These are phyloP conservation scores for Phytophthora sp. DNA, from an alignment of 352 stramenopile genomes.

Conservation along the genomic window DNA sequence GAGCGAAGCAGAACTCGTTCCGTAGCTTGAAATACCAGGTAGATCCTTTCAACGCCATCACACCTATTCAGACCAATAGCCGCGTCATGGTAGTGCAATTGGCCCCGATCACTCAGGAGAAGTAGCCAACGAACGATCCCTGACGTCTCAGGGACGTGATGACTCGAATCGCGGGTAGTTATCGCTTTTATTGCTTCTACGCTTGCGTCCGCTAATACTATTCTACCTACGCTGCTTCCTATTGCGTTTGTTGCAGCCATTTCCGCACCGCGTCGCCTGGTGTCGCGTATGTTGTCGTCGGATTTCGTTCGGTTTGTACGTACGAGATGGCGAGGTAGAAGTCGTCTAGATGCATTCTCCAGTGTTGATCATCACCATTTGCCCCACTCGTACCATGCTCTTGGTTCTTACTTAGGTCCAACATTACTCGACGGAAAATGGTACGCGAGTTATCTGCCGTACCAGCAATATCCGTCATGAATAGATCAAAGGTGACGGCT, in stretches of 20 bases:
- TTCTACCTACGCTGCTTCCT: constrained; percentile 30
- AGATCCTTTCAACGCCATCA: constrained; percentile 43
- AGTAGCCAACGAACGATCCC: background rate
- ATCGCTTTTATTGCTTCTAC: constrained; percentile 27
- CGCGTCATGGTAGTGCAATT: constrained; percentile 61
- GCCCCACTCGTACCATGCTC: background rate
- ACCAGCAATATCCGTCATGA: constrained; percentile 74
- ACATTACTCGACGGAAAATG: constrained; percentile 58
- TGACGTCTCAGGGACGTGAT: background rate
- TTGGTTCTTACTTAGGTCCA: constrained; percentile 35
- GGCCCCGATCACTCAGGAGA: constrained; percentile 6
- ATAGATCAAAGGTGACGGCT: constrained; percentile 51
- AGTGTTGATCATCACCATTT: constrained; percentile 22
- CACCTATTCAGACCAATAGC: constrained; percentile 63
- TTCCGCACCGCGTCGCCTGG: constrained; percentile 66
- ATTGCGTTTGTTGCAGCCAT: constrained; percentile 81
- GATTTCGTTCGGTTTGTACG: constrained; percentile 53
- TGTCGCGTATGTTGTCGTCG: constrained; percentile 38
- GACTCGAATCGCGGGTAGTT: constrained; percentile 15
- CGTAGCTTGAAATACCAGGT: constrained; percentile 64
- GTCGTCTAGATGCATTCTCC: constrained; percentile 64
- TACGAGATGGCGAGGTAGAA: constrained; percentile 77
- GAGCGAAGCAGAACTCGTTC: constrained; percentile 64
- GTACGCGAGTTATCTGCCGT: constrained; percentile 31
- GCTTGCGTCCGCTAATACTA: constrained; percentile 22